phyloP scores from a whole-genome alignment of 495 filamentous ascomycete species.

The Bathelium albidoporum region DNA sequence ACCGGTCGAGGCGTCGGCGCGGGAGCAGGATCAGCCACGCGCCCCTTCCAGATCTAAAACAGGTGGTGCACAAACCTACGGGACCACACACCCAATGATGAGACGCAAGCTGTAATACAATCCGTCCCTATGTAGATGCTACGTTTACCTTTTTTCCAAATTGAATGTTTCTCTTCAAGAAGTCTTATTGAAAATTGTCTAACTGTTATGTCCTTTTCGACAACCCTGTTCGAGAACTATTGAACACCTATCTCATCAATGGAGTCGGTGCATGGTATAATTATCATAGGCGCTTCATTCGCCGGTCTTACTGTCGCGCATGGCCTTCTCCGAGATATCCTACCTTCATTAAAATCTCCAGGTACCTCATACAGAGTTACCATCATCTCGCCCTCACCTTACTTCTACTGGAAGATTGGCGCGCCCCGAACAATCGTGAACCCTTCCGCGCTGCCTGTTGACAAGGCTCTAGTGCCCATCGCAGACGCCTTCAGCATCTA shows the following conservation, averaged over 20 bases:
- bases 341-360: slow-evolving; percentile 19
- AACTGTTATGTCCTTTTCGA: neutral
- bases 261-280: slow-evolving; percentile 16
- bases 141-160: neutral
- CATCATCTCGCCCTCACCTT: slow-evolving; percentile 29
- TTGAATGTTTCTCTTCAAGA: neutral
- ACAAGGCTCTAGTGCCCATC: slow-evolving; percentile 25
- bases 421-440: slow-evolving; percentile 30
- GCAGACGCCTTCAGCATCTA: slow-evolving; percentile 29
- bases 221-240: neutral
- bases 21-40: too few relatives aligned
- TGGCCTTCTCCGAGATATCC: slow-evolving; percentile 22
- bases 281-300: slow-evolving; percentile 29
- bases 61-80: neutral
- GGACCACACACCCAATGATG: neutral
- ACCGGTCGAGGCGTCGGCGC: too few relatives aligned
- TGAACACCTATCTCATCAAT: neutral
- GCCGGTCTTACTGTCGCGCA: slow-evolving; percentile 17
- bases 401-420: slow-evolving; percentile 32
- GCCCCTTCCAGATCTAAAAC: neutral
- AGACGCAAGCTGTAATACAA: neutral
- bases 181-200: neutral
- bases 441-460: slow-evolving; percentile 23
- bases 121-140: neutral
- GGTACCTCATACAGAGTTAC: slow-evolving; percentile 25